phyloP scores from a whole-genome alignment of 2,329 filamentous ascomycete genomes.

The Balansia obtecta region DNA sequence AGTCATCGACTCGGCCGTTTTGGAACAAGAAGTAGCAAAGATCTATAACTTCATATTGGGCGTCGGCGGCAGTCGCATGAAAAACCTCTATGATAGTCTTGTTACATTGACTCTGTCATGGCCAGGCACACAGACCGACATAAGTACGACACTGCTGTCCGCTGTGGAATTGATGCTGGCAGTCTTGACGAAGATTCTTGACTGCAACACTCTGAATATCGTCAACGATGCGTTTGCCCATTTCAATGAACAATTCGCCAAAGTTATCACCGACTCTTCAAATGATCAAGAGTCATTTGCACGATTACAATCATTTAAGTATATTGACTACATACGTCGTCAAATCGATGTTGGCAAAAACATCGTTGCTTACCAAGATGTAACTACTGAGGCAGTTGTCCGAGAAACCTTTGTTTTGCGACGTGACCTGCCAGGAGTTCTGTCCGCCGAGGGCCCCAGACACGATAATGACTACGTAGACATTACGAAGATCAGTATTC shows the following conservation, averaged over 20 bases:
- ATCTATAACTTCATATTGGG: slow-evolving; percentile 25
- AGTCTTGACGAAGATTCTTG: slow-evolving; percentile 22
- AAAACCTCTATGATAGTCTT: slow-evolving; percentile 20
- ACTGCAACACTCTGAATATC: slow-evolving; percentile 23
- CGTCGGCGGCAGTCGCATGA: slow-evolving; percentile 19
- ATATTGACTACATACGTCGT: slow-evolving; percentile 18
- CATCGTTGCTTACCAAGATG: slow-evolving; percentile 6
- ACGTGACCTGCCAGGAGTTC: slow-evolving; percentile 20
- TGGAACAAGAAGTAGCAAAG: slow-evolving; percentile 24
- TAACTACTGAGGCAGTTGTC: slow-evolving; percentile 6
- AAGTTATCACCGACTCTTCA: slow-evolving; percentile 9
- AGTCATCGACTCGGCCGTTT: slow-evolving; percentile 23
- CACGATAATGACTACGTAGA: slow-evolving; percentile 38
- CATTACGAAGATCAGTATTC: slow-evolving; percentile 33
- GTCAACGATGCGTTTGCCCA: slow-evolving; percentile 12
- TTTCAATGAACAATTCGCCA: slow-evolving; percentile 11
- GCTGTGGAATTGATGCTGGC: slow-evolving; percentile 18
- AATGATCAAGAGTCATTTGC: slow-evolving; percentile 12
- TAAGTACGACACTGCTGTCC: slow-evolving; percentile 9
- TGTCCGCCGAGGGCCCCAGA: slow-evolving; percentile 20
- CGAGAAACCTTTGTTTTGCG: slow-evolving; percentile 18
- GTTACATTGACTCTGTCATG: slow-evolving; percentile 3
- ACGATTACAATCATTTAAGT: slow-evolving; percentile 17
- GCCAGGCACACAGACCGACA: slow-evolving; percentile 4
- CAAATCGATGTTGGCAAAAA: slow-evolving; percentile 19